A percentile compares a stretch with the other conserved stretches of the same genome.
Evolutionary conservation across 495 filamentous ascomycete species (phyloP).

Genomic region (Jackrogersella multiformis): DNA sequence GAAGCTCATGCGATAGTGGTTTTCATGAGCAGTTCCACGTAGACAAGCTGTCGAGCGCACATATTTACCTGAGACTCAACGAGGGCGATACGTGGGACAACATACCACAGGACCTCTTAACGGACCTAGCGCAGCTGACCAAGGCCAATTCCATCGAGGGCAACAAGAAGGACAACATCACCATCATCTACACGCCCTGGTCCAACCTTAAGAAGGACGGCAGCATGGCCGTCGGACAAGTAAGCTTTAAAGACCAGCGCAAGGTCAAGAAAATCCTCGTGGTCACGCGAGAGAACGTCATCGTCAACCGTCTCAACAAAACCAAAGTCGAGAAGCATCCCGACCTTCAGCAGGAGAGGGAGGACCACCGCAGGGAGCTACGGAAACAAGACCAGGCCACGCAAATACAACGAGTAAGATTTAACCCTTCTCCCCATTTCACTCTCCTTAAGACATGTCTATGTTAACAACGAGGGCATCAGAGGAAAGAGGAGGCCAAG

Average conservation of each 20-base stretch:
- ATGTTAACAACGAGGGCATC: constrained; percentile 16
- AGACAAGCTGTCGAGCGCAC: constrained; percentile 95
- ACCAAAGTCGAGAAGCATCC: constrained; percentile 88
- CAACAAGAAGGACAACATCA: constrained; percentile 98
- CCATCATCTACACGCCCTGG: constrained; percentile 97
- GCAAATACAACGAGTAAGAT: constrained; percentile 70
- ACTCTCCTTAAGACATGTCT: not conserved
- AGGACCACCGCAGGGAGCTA: constrained; percentile 73
- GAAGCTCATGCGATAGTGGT: constrained; percentile 31
- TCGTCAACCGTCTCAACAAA: constrained; percentile 97
- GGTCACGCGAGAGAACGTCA: constrained; percentile 78
- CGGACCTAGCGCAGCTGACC: constrained; percentile 91
- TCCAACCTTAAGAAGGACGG: constrained; percentile 95
- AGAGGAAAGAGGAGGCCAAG: constrained; percentile 83
- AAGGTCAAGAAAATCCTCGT: constrained; percentile 84
- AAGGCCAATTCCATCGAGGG: constrained; percentile 99
- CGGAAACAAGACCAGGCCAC: constrained; percentile 73
- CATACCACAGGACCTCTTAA: constrained; percentile 77
- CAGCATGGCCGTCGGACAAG: constrained; percentile 95
- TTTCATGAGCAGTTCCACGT: constrained; percentile 79
- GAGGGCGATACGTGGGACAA: constrained; percentile 87
- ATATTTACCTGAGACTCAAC: constrained; percentile 88
- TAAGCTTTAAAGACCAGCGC: constrained; percentile 90
- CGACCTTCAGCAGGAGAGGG: constrained; percentile 81
- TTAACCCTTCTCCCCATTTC: not conserved